phyloP scores from a whole-genome alignment of 2,329 filamentous ascomycete species.

The Lasiodiplodia sp. region DNA sequence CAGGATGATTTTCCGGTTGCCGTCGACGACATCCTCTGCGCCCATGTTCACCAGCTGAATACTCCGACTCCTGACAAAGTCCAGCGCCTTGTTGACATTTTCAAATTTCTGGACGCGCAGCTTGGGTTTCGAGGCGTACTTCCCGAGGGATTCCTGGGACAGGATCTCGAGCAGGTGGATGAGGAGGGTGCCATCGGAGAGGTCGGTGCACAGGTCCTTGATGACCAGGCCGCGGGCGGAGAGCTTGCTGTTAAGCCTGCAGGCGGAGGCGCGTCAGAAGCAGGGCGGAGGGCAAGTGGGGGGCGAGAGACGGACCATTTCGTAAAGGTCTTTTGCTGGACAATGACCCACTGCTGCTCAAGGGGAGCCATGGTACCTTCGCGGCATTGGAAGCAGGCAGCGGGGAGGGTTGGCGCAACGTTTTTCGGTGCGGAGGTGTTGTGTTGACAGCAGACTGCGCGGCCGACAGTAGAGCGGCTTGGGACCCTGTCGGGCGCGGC shows the following conservation, averaged over 20 bases:
- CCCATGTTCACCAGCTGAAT: constrained; percentile 99
- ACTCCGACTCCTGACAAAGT: constrained; percentile 88
- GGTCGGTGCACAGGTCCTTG: constrained; percentile 84
- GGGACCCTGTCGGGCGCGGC: constrained; percentile 28
- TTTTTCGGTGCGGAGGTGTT: constrained; percentile 1
- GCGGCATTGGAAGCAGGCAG: constrained; percentile 29
- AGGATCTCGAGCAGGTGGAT: constrained; percentile 98
- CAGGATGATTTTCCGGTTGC: constrained; percentile 96
- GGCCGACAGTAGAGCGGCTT: constrained; percentile 23
- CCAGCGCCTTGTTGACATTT: constrained; percentile 94
- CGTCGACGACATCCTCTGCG: constrained; percentile 97
- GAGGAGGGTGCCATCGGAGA: constrained; percentile 93
- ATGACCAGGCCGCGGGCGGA: constrained; percentile 79
- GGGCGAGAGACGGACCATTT: constrained; percentile 74
- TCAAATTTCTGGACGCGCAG: constrained; percentile 96
- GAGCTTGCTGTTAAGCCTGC: constrained; percentile 95
- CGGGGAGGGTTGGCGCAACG: constrained; percentile 4
- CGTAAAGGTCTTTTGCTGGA: constrained; percentile 98
- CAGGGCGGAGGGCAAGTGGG: constrained; percentile 26
- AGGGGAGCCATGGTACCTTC: constrained; percentile 51
- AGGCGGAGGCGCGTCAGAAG: constrained; percentile 27
- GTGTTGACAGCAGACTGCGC: constrained; percentile 26
- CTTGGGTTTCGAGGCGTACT: constrained; percentile 96
- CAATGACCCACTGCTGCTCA: constrained; percentile 72
- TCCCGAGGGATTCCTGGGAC: constrained; percentile 90